Conservation (phyloP, 2,329 filamentous ascomycete genomes). For the Claviceps cyperi region DNA sequence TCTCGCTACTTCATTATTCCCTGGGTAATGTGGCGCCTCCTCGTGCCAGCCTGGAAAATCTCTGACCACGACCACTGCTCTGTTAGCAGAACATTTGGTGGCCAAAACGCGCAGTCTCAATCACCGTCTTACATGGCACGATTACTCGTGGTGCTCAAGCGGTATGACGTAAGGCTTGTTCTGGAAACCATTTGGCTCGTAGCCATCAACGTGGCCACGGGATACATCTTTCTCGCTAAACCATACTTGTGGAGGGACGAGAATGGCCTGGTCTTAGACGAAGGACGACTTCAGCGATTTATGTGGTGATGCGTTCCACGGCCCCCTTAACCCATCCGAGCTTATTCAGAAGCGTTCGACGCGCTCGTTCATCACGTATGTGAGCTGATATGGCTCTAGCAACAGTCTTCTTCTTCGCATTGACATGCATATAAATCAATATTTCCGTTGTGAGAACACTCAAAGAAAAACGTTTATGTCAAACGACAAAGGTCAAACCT, state of each 20-base stretch:
- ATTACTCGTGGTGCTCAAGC: conserved; percentile 5
- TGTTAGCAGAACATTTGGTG: not conserved
- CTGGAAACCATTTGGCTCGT: conserved; percentile 58
- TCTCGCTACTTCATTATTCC: conserved; percentile 92
- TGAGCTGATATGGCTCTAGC: no score
- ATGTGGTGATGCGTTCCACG: conserved; percentile 49
- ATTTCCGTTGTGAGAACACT: no score
- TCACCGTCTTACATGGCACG: not conserved
- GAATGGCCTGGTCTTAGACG: conserved; percentile 37
- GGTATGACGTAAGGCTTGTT: conserved; percentile 32
- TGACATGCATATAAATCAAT: no score
- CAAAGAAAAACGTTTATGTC: not conserved
- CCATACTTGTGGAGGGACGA: conserved; percentile 51
- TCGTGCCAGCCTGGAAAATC: conserved; percentile 44
- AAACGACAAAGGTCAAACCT: not conserved
- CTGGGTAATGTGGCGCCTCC: conserved; percentile 82
- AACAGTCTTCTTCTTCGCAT: no score
- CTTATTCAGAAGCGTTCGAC: no score
- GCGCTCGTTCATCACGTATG: no score
- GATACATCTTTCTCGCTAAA: conserved; percentile 54
- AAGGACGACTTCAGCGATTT: conserved; percentile 54
- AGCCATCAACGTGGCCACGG: conserved; percentile 48
- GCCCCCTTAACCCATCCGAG: no score
- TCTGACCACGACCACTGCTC: conserved; percentile 11
- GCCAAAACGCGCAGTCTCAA: not conserved